Percentiles rank a stretch among this genome's conserved stretches.
Conservation (phyloP, 768 basidiomycete species). For the Hortiboletus campestris region DNA sequence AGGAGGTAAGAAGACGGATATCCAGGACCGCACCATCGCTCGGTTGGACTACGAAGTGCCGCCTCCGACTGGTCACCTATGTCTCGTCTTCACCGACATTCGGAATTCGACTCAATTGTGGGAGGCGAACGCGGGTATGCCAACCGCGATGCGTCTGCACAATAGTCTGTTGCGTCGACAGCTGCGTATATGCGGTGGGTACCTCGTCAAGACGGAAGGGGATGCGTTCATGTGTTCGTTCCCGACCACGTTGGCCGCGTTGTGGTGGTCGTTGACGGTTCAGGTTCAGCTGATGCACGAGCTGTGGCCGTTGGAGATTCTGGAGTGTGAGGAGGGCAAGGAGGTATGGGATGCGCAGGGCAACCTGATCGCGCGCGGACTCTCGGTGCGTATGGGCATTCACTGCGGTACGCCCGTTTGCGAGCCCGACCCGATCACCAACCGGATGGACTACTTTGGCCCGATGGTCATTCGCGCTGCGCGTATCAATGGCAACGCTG, state of each 20-base stretch:
- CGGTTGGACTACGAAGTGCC: constrained; percentile 76
- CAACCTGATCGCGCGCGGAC: constrained; percentile 73
- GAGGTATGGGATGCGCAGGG: constrained; percentile 67
- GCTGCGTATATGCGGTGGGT: constrained; percentile 88
- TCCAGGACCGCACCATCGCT: constrained; percentile 54
- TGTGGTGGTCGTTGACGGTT: constrained; percentile 88
- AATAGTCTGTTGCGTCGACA: constrained; percentile 83
- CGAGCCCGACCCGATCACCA: constrained; percentile 86
- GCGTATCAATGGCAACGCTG: constrained; percentile 76
- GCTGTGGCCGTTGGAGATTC: constrained; percentile 89
- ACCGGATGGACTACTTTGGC: constrained; percentile 98
- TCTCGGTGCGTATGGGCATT: constrained; percentile 97
- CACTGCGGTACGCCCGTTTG: constrained; percentile 90
- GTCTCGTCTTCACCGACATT: constrained; percentile 97
- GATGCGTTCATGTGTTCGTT: constrained; percentile 99
- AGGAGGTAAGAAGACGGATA: constrained; percentile 44
- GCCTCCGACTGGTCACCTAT: constrained; percentile 82
- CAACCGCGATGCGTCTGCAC: constrained; percentile 87
- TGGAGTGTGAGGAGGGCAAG: constrained; percentile 90
- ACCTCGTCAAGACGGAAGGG: constrained; percentile 99
- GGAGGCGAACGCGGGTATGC: constrained; percentile 96
- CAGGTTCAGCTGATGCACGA: constrained; percentile 80
- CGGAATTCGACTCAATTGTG: constrained; percentile 94
- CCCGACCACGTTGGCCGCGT: constrained; percentile 78
- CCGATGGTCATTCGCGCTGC: constrained; percentile 94